Base-by-base conservation (phyloP, 1,139 yeast genomes). In the Pichia sp. region DNA sequence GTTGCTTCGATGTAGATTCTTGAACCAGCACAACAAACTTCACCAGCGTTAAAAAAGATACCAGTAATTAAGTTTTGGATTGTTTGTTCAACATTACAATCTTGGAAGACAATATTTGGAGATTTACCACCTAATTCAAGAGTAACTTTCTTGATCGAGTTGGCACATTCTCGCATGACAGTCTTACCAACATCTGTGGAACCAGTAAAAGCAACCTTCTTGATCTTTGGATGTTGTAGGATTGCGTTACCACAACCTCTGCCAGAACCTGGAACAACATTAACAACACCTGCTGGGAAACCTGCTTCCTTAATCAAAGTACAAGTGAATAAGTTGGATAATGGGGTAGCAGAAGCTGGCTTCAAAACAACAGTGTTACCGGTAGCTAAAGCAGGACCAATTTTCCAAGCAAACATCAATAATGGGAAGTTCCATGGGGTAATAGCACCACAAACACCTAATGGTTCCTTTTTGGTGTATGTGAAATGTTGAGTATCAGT, bases 401-500 rank as follows among this genome's bases (percentile, higher is more conserved):
- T 69, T 68, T 85, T 85, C 95, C 95, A 85, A 23, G 88, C 67
- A 69, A 83, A 79, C 87, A 85, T 82, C 63, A 84, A 70, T 53
- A 85, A 67, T 54, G 95, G 95, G 79, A 84, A 85, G 66, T 85
- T 85, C 95, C 95, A 85, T 55, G 95, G 94, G 56, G 85, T 81
- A 55, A 83, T 80, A 64, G 81, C 85, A 49, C 90, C 92, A 66
- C 86, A 81, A 41, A 83, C 90, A 59, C 90, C 90, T 54, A 83
- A 62, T 50, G 92, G 87, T 66, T 82, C 88, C 50, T 71, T 66
- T 55, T 70, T 71, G 43, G 74, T 67, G 65, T 77, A 81, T 56
- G 76, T 78, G 62, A 81, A 77, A 66, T 81, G 80, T 52, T 71
- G 62, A 43, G 64, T 64, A 58, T 82, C 85, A 52, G 84, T 78